Evolutionary conservation across 2,329 filamentous ascomycete species (phyloP).

Genomic region (Clonostachys solani): DNA sequence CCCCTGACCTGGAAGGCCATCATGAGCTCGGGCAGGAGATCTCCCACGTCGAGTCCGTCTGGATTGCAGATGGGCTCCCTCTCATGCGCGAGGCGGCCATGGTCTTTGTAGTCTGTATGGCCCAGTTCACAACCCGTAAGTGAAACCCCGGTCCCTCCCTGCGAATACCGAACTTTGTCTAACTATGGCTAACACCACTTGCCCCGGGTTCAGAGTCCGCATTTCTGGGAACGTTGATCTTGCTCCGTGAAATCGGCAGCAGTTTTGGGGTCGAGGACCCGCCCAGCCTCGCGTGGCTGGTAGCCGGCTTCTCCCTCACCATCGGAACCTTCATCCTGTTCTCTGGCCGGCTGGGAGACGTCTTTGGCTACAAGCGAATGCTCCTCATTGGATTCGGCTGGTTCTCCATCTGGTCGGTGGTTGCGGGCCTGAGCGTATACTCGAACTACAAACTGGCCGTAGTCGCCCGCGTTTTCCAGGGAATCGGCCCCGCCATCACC

Average conservation of each 20-base stretch:
- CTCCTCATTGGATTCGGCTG: conserved; percentile 50
- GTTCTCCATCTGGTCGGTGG: conserved; percentile 48
- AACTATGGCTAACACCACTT: not conserved
- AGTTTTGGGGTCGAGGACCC: conserved; percentile 37
- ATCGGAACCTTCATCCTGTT: conserved; percentile 54
- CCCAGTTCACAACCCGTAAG: conserved; percentile 33
- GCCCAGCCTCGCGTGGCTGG: conserved; percentile 48
- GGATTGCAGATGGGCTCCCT: conserved; percentile 14
- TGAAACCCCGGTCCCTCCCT: not conserved
- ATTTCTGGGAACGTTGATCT: conserved; percentile 31
- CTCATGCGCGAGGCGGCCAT: conserved; percentile 26
- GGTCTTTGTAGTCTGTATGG: conserved; percentile 36
- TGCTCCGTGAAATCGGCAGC: conserved; percentile 40
- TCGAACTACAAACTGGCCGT: conserved; percentile 39
- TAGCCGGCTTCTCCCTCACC: conserved; percentile 52
- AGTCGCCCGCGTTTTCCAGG: conserved; percentile 49
- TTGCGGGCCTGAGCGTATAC: conserved; percentile 36
- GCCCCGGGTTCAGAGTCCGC: conserved; percentile 22
- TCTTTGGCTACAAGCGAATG: conserved; percentile 52
- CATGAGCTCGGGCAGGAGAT: no score
- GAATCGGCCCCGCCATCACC: conserved; percentile 57
- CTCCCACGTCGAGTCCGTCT: not conserved
- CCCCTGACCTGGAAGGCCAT: no score
- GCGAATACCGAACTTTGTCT: no score
- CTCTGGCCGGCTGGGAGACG: conserved; percentile 50